Base-by-base conservation (phyloP, 345 rosid genomes). In the Draba incana region DNA sequence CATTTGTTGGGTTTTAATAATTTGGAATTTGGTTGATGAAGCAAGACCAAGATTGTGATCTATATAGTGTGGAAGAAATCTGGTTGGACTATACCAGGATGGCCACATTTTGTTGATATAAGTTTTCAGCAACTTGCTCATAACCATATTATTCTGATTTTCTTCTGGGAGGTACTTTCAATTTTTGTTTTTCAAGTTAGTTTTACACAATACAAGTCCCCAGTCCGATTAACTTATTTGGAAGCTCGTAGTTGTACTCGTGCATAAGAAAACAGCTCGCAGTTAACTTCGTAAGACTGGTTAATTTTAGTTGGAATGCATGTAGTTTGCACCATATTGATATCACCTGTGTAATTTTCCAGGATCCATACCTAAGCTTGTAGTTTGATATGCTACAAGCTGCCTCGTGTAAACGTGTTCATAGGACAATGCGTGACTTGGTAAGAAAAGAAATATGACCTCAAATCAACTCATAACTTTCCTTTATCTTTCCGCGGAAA, bases 1-100 rank as follows among this genome's bases (percentile, higher is more conserved):
- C 50, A 33, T 63, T 10, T 52, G 24, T 11, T 25, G 49, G 24
- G 55, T 24, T 35, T 60, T 41, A 60, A 69, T 59, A 58, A 69
- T 44, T 31, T 52, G 43, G 23, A 52, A 41, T 66, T 49, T 43
- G 8, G 41, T 51, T 44, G 28, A 39, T 46, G 62, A 52, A 44
- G 39, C 54, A 54, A 70, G 51, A 60, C 61, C 45, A 27, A 70
- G 68, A 33, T 45, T 62, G 24, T 73, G 59, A 24, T 67, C 39
- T 57, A 38, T 51, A 10, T 43, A 43, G 62, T 30, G 57, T 63
- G 57, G 27, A 37, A 63, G 43, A 63, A 63, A 28, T 30, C 28
- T 64, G 48, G 38, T 51, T 50, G 46, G 30, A 14, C 27, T 7
- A 12, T 15, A 30, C n/a, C 20, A 8, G 8, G 20, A 37, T 10